Evolutionary conservation across 345 rosid species (phyloP).

Genomic region (Gossypium longicalyx): DNA sequence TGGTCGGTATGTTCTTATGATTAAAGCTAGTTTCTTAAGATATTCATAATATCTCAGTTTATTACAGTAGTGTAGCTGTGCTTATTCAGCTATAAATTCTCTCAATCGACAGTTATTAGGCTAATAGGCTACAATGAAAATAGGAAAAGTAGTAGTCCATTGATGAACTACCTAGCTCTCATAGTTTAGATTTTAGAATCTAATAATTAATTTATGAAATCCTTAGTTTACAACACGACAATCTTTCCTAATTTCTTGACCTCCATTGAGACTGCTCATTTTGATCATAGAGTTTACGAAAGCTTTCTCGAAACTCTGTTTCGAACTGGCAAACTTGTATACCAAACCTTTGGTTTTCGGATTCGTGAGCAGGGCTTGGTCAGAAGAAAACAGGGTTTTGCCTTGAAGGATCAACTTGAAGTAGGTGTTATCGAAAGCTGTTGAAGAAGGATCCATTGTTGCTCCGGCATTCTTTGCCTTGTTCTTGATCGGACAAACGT

Average conservation of each 20-base stretch:
- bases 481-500: constrained; percentile 27
- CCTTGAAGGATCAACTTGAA: constrained; percentile 40
- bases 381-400: constrained; percentile 37
- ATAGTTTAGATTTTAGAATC: not conserved
- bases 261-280: constrained; percentile 48
- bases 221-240: constrained; percentile 40
- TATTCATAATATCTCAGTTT: not conserved
- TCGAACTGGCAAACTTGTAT: constrained; percentile 33
- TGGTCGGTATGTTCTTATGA: not conserved
- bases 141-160: not conserved
- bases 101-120: not conserved
- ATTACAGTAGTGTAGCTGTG: not conserved
- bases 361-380: constrained; percentile 38
- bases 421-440: constrained; percentile 44
- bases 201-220: constrained; percentile 1
- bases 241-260: constrained; percentile 45
- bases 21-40: constrained; percentile 2
- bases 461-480: constrained; percentile 35
- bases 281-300: constrained; percentile 40
- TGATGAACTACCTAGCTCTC: constrained; percentile 10
- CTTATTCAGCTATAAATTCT: constrained; percentile 1
- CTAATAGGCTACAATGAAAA: not conserved
- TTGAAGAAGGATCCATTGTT: constrained; percentile 38
- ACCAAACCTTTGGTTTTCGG: constrained; percentile 31
- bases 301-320: constrained; percentile 27